phyloP scores from a whole-genome alignment of 192 early-diverging fungal species.

The Entomortierella beljakovae region DNA sequence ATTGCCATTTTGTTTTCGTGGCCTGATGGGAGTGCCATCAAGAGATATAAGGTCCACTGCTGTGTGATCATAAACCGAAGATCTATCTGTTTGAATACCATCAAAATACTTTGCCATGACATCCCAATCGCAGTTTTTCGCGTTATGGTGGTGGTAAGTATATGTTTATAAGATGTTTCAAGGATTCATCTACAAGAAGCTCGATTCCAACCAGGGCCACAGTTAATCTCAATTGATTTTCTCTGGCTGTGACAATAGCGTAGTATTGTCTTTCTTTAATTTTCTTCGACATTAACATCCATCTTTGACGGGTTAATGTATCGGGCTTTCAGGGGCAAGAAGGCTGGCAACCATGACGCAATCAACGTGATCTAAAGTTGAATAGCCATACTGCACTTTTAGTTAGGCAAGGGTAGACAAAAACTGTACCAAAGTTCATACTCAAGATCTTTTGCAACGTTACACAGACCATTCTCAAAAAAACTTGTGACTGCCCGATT shows the following conservation, averaged over 20 bases:
- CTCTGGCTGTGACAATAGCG: constrained; percentile 21
- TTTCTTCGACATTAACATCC: constrained; percentile 26
- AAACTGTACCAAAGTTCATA: no score
- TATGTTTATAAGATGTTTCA: constrained; percentile 35
- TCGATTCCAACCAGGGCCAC: constrained; percentile 31
- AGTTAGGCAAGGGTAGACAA: no score
- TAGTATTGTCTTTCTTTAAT: constrained; percentile 40
- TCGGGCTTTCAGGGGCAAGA: constrained; percentile 30
- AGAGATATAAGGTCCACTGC: neutral
- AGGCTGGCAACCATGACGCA: constrained; percentile 16
- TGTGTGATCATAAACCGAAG: constrained; percentile 8
- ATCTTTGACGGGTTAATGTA: constrained; percentile 31
- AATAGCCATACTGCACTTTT: no score
- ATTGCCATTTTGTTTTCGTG: constrained; percentile 44
- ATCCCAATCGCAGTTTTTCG: constrained; percentile 26
- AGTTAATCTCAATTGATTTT: constrained; percentile 9
- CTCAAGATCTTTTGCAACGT: no score
- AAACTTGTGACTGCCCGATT: neutral
- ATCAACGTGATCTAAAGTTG: no score
- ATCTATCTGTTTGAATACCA: constrained; percentile 31
- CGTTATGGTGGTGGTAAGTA: constrained; percentile 20
- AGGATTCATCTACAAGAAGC: constrained; percentile 34
- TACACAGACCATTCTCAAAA: no score
- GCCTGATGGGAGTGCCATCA: neutral
- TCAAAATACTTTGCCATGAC: constrained; percentile 28